phyloP scores from a whole-genome alignment of 306 rosid genomes.

The Argentina anserina region DNA sequence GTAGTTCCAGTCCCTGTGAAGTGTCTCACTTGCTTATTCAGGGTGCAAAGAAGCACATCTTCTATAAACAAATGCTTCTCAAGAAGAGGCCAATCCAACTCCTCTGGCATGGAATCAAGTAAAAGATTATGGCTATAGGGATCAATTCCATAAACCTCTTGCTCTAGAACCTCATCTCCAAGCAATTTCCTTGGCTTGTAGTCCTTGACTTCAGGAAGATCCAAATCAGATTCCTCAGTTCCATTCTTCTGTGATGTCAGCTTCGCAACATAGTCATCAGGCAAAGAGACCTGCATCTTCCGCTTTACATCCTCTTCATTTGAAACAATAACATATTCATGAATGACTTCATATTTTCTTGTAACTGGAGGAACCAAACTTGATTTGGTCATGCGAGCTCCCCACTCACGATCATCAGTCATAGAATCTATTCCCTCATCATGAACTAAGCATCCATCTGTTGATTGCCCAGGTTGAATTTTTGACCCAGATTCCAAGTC shows the following conservation, averaged over 20 bases:
- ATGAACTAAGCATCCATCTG: constrained; percentile 43
- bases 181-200: constrained; percentile 94
- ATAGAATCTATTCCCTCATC: constrained; percentile 54
- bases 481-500: constrained; percentile 52
- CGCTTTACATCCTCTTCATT: constrained; percentile 86
- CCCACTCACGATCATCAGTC: constrained; percentile 95
- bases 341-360: constrained; percentile 89
- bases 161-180: constrained; percentile 87
- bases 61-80: constrained; percentile 87
- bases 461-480: constrained; percentile 45
- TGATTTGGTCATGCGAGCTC: constrained; percentile 99
- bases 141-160: constrained; percentile 98
- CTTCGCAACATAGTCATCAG: constrained; percentile 93
- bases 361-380: constrained; percentile 99
- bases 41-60: constrained; percentile 74
- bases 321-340: constrained; percentile 75
- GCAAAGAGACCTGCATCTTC: constrained; percentile 93
- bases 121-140: constrained; percentile 96
- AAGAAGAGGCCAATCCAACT: constrained; percentile 66
- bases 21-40: constrained; percentile 76
- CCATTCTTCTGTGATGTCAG: constrained; percentile 87
- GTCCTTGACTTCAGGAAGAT: constrained; percentile 95
- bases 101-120: constrained; percentile 95
- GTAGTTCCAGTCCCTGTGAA: constrained; percentile 84
- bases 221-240: constrained; percentile 95